Evolutionary conservation across 768 basidiomycete genomes (phyloP).

Genomic region (Zangia roseola): DNA sequence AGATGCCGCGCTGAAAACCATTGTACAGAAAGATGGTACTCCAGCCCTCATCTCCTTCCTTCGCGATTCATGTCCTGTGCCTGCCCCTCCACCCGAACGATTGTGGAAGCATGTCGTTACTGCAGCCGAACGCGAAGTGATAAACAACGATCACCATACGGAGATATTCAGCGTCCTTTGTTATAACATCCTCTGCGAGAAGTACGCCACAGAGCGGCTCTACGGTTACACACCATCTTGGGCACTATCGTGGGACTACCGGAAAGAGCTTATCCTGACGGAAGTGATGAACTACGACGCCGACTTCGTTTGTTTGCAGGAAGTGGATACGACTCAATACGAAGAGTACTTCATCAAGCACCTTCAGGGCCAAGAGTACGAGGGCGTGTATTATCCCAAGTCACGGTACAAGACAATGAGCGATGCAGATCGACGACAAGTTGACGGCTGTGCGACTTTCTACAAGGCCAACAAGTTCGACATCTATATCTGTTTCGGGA

Average conservation of each 20-base stretch:
- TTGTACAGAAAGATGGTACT: constrained; percentile 96
- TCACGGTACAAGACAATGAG: constrained; percentile 92
- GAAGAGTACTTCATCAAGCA: constrained; percentile 85
- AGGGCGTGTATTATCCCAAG: constrained; percentile 90
- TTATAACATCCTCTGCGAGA: constrained; percentile 95
- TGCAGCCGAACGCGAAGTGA: constrained; percentile 56
- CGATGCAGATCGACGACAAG: constrained; percentile 77
- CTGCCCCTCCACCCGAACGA: constrained; percentile 77
- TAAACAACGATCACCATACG: constrained; percentile 58
- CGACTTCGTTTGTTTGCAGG: constrained; percentile 93
- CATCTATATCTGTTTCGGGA: constrained; percentile 1
- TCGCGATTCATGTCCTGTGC: constrained; percentile 90
- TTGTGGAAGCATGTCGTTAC: constrained; percentile 67
- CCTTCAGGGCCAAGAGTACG: constrained; percentile 75
- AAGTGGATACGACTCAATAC: constrained; percentile 90
- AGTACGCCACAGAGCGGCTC: constrained; percentile 80
- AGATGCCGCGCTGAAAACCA: constrained; percentile 67
- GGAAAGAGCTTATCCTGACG: constrained; percentile 82
- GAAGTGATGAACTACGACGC: constrained; percentile 80
- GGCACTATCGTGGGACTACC: constrained; percentile 95
- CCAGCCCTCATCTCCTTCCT: constrained; percentile 82
- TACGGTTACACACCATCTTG: constrained; percentile 97
- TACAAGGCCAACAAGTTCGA: constrained; percentile 87
- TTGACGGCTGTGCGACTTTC: constrained; percentile 97
- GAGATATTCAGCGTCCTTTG: constrained; percentile 82